These are phyloP conservation scores for Sordaria brevicollis DNA, from an alignment of 495 filamentous ascomycete genomes.

Conservation along the genomic window DNA sequence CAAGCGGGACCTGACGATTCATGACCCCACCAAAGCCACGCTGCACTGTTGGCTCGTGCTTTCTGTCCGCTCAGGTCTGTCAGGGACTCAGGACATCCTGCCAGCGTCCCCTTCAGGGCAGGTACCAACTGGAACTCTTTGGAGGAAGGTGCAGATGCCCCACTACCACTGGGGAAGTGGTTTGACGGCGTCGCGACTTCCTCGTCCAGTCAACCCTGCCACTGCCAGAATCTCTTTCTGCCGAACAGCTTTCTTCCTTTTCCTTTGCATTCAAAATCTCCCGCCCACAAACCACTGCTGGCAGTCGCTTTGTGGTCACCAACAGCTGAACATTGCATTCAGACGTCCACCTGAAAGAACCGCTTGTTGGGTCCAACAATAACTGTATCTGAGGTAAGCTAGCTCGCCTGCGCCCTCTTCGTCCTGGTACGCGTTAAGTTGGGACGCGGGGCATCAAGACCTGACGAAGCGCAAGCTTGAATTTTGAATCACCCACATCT, in stretches of 20 bases:
- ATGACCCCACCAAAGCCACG: background rate
- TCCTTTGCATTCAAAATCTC: background rate
- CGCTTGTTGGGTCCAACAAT: background rate
- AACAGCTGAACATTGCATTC: background rate
- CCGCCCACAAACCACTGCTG: background rate
- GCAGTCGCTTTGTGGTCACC: background rate
- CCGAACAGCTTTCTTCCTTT: background rate
- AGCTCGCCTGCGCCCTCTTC: background rate
- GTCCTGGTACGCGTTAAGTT: background rate
- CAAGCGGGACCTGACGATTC: background rate
- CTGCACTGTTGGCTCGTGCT: background rate
- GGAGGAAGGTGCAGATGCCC: background rate
- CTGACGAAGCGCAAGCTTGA: background rate
- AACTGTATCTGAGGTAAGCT: background rate
- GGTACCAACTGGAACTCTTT: background rate
- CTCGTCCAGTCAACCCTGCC: background rate
- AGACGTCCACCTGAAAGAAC: background rate
- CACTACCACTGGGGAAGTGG: background rate
- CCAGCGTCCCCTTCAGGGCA: background rate
- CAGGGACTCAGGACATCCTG: background rate
- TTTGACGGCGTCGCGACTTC: background rate
- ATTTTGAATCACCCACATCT: background rate
- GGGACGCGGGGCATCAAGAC: background rate
- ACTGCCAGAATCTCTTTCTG: background rate
- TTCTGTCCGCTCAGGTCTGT: background rate